Base-by-base conservation (phyloP, 1,284 basidiomycete species). In the Tilletiopsis washingtonensis region DNA sequence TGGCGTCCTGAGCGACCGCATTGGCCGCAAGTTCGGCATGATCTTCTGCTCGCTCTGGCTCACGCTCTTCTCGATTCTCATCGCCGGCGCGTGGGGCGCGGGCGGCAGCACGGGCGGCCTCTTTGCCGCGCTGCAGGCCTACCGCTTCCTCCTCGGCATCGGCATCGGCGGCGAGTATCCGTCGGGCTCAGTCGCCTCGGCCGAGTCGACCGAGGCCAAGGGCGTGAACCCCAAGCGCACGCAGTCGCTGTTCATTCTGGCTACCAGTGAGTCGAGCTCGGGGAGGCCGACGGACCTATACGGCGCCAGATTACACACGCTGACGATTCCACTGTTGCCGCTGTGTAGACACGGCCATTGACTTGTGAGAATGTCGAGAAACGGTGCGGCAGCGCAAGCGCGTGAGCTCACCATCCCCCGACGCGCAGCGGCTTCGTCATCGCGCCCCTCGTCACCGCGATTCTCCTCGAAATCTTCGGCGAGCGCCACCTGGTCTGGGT, bases 21-120 rank as follows among this genome's bases (percentile, higher is more conserved):
- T 90, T 50, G 90, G 90, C 6, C 81, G 91, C 47, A 91, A 91
- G 68, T 84, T 84, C 62, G 87, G 88, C 51, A 90, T 89, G 88
- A 82, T 84, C 57, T 60, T 79, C 59, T 43, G 62, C 23, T 59
- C 53, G 11, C 40, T 59, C 47, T 61, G 54, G 56, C 57, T 63
- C 20, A 54, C 63, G 6, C 59, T 69, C 43, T 62, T 48, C 54
- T 64, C 62, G 43, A 45, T 73, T 17, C 79, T 94, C 21, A 85
- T 85, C 29, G 87, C 90, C 1, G 86, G 85, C 6, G 89, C 89
- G 3, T 80, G 82, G 51, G 89, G 90, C 26, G 85, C 85, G 1
- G 77, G 86, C 61, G 81, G 82, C 17, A 85, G 82, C 54, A 69
- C 84, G 26, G 71, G 76, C 19, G 87, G 86, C 11, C 76, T 88